Conservation (phyloP, 257 asterid genomes). For the Datura wrightii region DNA sequence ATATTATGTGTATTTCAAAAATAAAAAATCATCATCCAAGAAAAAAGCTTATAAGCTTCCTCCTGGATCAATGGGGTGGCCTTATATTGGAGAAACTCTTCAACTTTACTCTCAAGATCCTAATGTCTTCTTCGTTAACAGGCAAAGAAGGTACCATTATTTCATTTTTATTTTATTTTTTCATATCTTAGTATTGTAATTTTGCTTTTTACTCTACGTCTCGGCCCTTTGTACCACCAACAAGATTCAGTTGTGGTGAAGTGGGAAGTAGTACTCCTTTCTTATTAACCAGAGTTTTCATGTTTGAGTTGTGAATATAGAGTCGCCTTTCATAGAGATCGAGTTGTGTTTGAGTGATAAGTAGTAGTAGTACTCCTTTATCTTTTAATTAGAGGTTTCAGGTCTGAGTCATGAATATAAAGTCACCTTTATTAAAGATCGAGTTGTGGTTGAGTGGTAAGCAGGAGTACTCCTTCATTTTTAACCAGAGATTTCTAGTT, state of each 20-base stretch:
- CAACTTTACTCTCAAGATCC: conserved; percentile 85
- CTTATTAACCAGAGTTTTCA: too few relatives aligned
- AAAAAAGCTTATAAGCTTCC: conserved; percentile 53
- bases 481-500: too few relatives aligned
- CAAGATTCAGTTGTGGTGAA: too few relatives aligned
- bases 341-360: too few relatives aligned
- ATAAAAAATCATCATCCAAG: conserved; percentile 30
- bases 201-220: background rate
- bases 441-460: too few relatives aligned
- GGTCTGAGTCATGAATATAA: background rate
- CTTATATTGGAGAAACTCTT: conserved; percentile 80
- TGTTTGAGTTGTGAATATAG: too few relatives aligned
- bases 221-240: background rate
- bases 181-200: background rate
- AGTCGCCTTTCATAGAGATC: too few relatives aligned
- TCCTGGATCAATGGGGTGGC: conserved; percentile 97
- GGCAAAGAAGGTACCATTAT: conserved; percentile 60
- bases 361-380: too few relatives aligned
- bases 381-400: too few relatives aligned
- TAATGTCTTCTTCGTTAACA: conserved; percentile 56
- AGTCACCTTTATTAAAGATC: too few relatives aligned
- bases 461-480: too few relatives aligned
- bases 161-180: background rate
- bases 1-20: conserved; percentile 33
- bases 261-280: too few relatives aligned